phyloP scores from a whole-genome alignment of 2,329 filamentous ascomycete species.

The Metarhizium rileyi region DNA sequence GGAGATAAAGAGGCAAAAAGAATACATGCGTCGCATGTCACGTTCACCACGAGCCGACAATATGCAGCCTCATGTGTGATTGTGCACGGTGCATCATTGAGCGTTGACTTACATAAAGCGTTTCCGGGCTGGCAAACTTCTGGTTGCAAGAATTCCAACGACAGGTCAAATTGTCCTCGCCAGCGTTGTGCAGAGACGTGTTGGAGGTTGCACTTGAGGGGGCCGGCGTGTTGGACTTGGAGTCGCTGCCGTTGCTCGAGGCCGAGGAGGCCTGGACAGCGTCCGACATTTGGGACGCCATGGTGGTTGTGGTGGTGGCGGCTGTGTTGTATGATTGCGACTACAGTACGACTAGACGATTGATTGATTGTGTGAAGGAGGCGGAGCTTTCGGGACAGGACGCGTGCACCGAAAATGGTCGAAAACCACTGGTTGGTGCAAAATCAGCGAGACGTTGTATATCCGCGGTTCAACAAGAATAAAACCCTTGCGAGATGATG shows the following conservation, averaged over 20 bases:
- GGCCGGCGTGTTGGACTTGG: constrained; percentile 43
- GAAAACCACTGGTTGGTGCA: not conserved
- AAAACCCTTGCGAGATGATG: not conserved
- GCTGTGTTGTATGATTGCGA: too few relatives aligned
- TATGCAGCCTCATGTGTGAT: not conserved
- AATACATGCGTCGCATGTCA: too few relatives aligned
- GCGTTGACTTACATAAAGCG: constrained; percentile 44
- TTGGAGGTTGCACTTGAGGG: constrained; percentile 39
- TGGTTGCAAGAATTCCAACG: constrained; percentile 51
- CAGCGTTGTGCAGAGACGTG: constrained; percentile 31
- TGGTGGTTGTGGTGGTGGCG: too few relatives aligned
- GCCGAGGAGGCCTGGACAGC: constrained; percentile 11
- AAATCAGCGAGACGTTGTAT: not conserved
- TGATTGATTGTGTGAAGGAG: too few relatives aligned
- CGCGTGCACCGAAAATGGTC: not conserved
- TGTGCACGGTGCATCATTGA: not conserved
- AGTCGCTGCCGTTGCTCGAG: constrained; percentile 30
- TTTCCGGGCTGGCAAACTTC: constrained; percentile 47
- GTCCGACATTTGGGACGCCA: constrained; percentile 24
- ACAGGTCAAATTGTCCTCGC: constrained; percentile 48
- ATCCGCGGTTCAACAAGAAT: not conserved
- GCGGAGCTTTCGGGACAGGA: too few relatives aligned
- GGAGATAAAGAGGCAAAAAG: too few relatives aligned
- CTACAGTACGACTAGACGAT: too few relatives aligned
- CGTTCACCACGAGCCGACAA: not conserved